Conservation (phyloP, 495 filamentous ascomycete species). For the Daldinia loculata region DNA sequence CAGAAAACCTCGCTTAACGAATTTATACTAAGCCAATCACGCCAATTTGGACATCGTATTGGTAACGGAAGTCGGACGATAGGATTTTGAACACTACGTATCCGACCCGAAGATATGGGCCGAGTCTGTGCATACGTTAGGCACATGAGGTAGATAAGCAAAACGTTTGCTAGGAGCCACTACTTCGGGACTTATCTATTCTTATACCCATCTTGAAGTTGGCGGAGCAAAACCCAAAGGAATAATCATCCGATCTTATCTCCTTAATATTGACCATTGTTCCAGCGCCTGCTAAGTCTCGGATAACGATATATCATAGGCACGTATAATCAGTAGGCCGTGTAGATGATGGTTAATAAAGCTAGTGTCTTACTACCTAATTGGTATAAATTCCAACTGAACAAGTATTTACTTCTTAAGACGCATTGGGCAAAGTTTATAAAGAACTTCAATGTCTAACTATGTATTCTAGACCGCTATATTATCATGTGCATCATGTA, state of each 20-base stretch:
- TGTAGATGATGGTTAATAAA: too few species aligned
- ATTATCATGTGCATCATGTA: not conserved
- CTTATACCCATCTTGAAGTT: conserved; percentile 2
- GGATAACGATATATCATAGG: too few species aligned
- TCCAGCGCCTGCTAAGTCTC: not conserved
- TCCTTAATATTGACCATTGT: not conserved
- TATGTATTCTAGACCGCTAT: not conserved
- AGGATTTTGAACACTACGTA: not conserved
- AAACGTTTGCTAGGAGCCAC: not conserved
- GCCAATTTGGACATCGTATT: conserved; percentile 18
- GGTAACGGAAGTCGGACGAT: conserved; percentile 19
- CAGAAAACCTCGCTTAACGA: conserved; percentile 35
- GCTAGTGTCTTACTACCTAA: not conserved
- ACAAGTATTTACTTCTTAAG: not conserved
- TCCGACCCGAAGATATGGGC: conserved; percentile 2
- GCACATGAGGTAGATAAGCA: not conserved
- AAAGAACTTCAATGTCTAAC: not conserved
- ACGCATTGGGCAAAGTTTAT: not conserved
- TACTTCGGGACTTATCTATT: not conserved
- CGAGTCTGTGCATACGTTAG: not conserved
- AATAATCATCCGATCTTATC: conserved; percentile 12
- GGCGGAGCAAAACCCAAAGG: conserved; percentile 13
- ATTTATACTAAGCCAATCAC: conserved; percentile 28
- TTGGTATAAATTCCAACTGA: too few species aligned
- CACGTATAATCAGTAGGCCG: too few species aligned